Evolutionary conservation across 2,329 filamentous ascomycete species (phyloP), one percentile per base, ranked within the genome.

Genomic region (Trichoderma simmonsii): DNA sequence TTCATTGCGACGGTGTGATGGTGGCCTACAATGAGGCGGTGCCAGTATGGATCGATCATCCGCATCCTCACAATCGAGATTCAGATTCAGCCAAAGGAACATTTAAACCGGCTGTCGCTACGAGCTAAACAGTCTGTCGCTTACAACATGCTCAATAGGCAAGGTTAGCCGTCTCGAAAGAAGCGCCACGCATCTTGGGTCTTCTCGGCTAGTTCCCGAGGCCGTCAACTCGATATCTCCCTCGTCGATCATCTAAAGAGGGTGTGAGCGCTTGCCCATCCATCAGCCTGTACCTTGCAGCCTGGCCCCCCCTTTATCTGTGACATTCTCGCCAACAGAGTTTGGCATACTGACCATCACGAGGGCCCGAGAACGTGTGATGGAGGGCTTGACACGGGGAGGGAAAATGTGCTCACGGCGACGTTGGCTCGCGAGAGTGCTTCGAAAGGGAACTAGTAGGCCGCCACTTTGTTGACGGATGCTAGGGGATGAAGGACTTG

Each of bases 131-230:
- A 39, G 32, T n/a, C 51, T 28, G 30, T 67, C 48, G 64, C 64
- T 57, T 57, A 57, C 4, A 28, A 11, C 24, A 36, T 39, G 30
- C 64, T 57, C 14, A 67, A 28, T 21, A 26, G 64, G 48, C 51
- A 57, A 57, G 30, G 51, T 67, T 67, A 39, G 21, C 64, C 48
- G 48, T 56, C 39, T 34, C 8, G 9, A 59, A 15, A 14, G 36
- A 59, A 67, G 7, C 51, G 64, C 32, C 32, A 67, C 64, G 24
- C 54, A 43, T n/a, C 48, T 57, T 32, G 21, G 51, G 21, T 43
- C 21, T 51, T n/a, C 64, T 67, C 51, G 64, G 64, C 5, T 59
- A 43, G 64, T 36, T 67, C 36, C 64, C 64, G 64, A 67, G 56
- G 24, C 14, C 32, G 8, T 36, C 63, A 28, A 36, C 54, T 39